Evolutionary conservation across 1,139 yeast species (phyloP).

Genomic region (Hemisphaericaspora subhashii): DNA sequence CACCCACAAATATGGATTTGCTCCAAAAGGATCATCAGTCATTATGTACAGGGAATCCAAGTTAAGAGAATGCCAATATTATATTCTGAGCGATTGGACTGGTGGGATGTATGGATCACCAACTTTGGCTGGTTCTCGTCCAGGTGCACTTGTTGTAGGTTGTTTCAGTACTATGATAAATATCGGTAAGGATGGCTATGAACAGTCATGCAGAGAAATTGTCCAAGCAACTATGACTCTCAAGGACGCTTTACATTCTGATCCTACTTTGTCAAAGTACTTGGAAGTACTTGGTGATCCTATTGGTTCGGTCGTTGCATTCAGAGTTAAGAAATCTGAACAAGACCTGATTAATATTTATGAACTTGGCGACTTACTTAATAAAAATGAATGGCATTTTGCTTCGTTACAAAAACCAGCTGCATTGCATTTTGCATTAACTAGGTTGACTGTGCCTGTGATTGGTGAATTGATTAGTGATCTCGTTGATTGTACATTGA

Average conservation of each 20-base stretch:
- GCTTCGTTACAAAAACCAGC: constrained; percentile 85
- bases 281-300: constrained; percentile 81
- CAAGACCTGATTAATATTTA: constrained; percentile 57
- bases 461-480: constrained; percentile 62
- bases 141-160: constrained; percentile 95
- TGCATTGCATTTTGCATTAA: constrained; percentile 87
- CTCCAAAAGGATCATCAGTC: constrained; percentile 94
- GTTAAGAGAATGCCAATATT: constrained; percentile 80
- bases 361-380: constrained; percentile 68
- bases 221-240: constrained; percentile 63
- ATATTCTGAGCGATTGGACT: constrained; percentile 79
- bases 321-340: constrained; percentile 46
- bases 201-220: constrained; percentile 62
- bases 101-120: constrained; percentile 98
- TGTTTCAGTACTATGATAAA: constrained; percentile 92
- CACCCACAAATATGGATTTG: constrained; percentile 97
- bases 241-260: constrained; percentile 43
- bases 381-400: constrained; percentile 83
- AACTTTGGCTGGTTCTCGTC: constrained; percentile 93
- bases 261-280: constrained; percentile 43
- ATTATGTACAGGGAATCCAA: constrained; percentile 77
- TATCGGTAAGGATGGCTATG: constrained; percentile 81
- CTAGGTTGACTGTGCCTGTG: constrained; percentile 64
- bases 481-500: constrained; percentile 49
- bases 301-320: constrained; percentile 74